Evolutionary conservation across 2,329 filamentous ascomycete genomes (phyloP).

Genomic region (Dactylellina drechsleri): DNA sequence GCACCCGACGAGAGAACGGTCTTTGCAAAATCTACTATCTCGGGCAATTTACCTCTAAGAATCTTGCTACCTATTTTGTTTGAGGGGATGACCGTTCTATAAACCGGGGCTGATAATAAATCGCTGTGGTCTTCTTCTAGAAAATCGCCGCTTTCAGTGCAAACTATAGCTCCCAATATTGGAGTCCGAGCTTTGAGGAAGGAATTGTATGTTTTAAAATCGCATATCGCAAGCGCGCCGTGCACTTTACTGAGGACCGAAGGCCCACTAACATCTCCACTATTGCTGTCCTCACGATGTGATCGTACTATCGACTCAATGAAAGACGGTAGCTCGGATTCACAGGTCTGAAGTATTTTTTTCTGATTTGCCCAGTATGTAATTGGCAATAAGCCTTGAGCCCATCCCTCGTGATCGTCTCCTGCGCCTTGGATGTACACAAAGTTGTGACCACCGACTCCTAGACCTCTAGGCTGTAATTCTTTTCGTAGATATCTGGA

Average conservation of each 20-base stretch:
- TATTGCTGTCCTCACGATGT: conserved; percentile 58
- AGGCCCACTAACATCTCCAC: conserved; percentile 54
- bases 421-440: conserved; percentile 94
- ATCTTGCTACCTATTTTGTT: conserved; percentile 84
- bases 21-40: conserved; percentile 70
- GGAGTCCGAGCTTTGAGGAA: conserved; percentile 30
- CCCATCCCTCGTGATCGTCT: conserved; percentile 95
- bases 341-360: conserved; percentile 70
- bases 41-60: conserved; percentile 75
- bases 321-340: conserved; percentile 71
- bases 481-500: conserved; percentile 39
- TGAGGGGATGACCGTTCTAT: conserved; percentile 67
- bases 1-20: conserved; percentile 58
- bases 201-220: conserved; percentile 38
- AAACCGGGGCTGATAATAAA: conserved; percentile 64
- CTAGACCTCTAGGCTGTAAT: conserved; percentile 37
- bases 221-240: conserved; percentile 38
- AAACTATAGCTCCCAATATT: conserved; percentile 46
- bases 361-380: conserved; percentile 81
- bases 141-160: conserved; percentile 57
- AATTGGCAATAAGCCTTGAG: conserved; percentile 75
- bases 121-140: conserved; percentile 57
- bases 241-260: conserved; percentile 28
- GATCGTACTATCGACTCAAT: conserved; percentile 64
- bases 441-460: conserved; percentile 74